Evolutionary conservation across 495 filamentous ascomycete species (phyloP).

Genomic region (Cercophora scortea): DNA sequence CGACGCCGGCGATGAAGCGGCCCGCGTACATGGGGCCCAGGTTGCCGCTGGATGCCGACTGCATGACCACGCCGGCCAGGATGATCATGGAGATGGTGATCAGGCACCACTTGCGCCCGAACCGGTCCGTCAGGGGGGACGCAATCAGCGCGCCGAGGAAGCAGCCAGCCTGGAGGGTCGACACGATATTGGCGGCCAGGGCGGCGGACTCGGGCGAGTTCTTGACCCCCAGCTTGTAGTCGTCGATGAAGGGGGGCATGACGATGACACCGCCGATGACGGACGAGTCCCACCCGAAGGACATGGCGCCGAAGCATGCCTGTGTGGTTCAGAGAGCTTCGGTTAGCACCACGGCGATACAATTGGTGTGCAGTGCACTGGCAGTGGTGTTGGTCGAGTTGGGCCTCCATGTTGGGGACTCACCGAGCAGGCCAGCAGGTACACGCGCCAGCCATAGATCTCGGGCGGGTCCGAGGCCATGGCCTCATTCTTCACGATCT

Average conservation of each 20-base stretch:
- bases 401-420: no score
- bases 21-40: conserved; percentile 54
- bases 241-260: conserved; percentile 38
- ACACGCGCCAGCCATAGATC: conserved; percentile 75
- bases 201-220: conserved; percentile 23
- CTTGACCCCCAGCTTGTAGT: conserved; percentile 23
- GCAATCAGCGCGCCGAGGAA: conserved; percentile 36
- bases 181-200: conserved; percentile 42
- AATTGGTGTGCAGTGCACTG: no score
- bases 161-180: conserved; percentile 48
- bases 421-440: conserved; percentile 59
- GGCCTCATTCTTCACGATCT: conserved; percentile 70
- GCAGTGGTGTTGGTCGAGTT: no score
- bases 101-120: conserved; percentile 47
- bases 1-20: conserved; percentile 54
- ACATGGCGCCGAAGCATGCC: conserved; percentile 73
- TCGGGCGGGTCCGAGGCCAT: conserved; percentile 66
- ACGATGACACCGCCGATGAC: conserved; percentile 60
- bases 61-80: conserved; percentile 47
- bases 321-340: conserved; percentile 7
- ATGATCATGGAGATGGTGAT: conserved; percentile 49
- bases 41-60: conserved; percentile 41
- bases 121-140: conserved; percentile 30
- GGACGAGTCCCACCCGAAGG: conserved; percentile 59
- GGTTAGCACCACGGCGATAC: not conserved